phyloP scores from a whole-genome alignment of 768 basidiomycete genomes.

The Suillus alpinus region DNA sequence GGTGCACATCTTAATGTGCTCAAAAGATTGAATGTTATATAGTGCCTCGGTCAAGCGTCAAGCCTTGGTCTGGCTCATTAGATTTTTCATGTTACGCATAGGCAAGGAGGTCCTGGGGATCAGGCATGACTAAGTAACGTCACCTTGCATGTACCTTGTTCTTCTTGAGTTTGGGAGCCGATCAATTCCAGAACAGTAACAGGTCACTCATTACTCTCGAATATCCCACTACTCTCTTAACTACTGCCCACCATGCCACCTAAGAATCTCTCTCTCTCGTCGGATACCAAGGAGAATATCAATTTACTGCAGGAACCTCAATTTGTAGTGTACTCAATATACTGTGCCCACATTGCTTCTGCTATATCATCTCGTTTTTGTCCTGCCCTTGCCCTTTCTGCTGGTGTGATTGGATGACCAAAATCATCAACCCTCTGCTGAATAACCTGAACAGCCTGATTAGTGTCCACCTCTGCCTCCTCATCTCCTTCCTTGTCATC shows the following conservation, averaged over 20 bases:
- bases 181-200: too few species aligned
- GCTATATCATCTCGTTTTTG: neutral
- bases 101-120: neutral
- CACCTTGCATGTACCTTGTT: too few species aligned
- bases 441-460: neutral
- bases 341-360: conserved; percentile 5
- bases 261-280: too few species aligned
- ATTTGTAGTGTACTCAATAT: neutral
- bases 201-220: too few species aligned
- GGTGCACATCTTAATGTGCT: neutral
- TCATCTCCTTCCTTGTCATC: too few species aligned
- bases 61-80: neutral
- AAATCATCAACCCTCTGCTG: neutral
- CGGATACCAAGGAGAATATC: too few species aligned
- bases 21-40: neutral
- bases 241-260: too few species aligned
- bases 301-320: too few species aligned
- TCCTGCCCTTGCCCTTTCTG: neutral
- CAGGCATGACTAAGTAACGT: too few species aligned
- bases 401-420: neutral
- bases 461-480: neutral
- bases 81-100: neutral
- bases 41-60: neutral
- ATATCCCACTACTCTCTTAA: too few species aligned
- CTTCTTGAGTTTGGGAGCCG: too few species aligned